Base-by-base conservation (phyloP, 2,329 filamentous ascomycete genomes). In the Aureobasidium sp. region DNA sequence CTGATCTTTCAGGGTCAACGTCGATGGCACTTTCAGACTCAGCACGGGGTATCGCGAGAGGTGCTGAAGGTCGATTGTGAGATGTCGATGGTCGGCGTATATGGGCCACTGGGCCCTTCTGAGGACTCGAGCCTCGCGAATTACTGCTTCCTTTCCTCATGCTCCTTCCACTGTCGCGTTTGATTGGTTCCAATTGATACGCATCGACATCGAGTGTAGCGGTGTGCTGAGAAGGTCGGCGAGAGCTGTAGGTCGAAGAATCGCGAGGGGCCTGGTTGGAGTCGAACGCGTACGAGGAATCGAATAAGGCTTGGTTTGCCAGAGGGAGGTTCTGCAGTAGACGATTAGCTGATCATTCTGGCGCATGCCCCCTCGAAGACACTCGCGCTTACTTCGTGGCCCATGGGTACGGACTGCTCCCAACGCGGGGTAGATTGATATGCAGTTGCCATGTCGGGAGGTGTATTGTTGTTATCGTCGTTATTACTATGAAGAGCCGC, bases 1-100 rank as follows among this genome's bases (percentile, higher is more conserved):
- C 87, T 36, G 86, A 88, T 64, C 84, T 81, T 64, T 88, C 86
- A 6, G 55, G 41, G 4, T 59, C 55, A 3, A 24, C 20, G 8
- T 43, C 44, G 24, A 51, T 34, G 6, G 57, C 24, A 7, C 10
- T n/a, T 20, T 43, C 44, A n/a, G 44, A 41, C 8, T 50, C 44
- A 5, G 36, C 44, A 27, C 36, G 57, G 24, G 57, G 57, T 26
- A 50, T 43, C 1, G 57, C 8, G 12, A 60, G 29, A 32, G 44
- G 57, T 15, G 46, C 46, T 7, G 57, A 51, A 12, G 46, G 34
- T 51, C 57, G 57, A 13, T 47, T 43, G 13, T 59, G 41, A 13
- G 55, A 59, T 47, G 55, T 47, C 17, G 57, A 60, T 12, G 57
- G 57, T 9, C 57, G 44, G 17, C 57, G 57, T 6, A 34, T 15